Conservation (phyloP, 192 early-diverging fungal species). For the Blastocladiella britannica region DNA sequence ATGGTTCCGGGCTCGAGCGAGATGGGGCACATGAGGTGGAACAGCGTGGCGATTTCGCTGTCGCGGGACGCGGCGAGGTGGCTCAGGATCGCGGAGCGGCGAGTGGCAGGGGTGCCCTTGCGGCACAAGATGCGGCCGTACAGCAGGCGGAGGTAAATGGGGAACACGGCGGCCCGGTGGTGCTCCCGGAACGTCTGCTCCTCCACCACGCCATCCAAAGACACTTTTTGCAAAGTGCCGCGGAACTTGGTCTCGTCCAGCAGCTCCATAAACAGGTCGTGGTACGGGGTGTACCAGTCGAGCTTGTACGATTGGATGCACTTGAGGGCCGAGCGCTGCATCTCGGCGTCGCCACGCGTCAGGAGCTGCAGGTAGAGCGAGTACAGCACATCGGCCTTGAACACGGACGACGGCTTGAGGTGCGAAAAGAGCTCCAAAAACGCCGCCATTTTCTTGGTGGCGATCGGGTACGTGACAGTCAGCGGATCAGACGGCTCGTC, state of each 20-base stretch:
- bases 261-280: constrained; percentile 53
- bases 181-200: constrained; percentile 34
- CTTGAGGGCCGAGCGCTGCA: constrained; percentile 62
- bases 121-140: constrained; percentile 76
- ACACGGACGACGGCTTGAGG: constrained; percentile 32
- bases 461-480: constrained; percentile 4
- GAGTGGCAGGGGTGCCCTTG: constrained; percentile 48
- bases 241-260: constrained; percentile 73
- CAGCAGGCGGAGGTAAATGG: constrained; percentile 56
- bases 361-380: constrained; percentile 51
- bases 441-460: constrained; percentile 12
- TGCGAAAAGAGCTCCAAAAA: constrained; percentile 46
- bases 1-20: constrained; percentile 22
- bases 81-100: constrained; percentile 65
- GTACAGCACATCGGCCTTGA: constrained; percentile 29
- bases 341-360: constrained; percentile 49
- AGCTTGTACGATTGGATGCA: constrained; percentile 70
- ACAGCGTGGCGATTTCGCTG: constrained; percentile 44
- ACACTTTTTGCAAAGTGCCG: constrained; percentile 63
- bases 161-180: constrained; percentile 50
- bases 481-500: constrained; percentile 4
- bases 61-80: constrained; percentile 46
- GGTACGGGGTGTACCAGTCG: constrained; percentile 40
- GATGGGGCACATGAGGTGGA: constrained; percentile 63
- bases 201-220: constrained; percentile 29